Base-by-base conservation (phyloP, 1,284 basidiomycete species). In the Cystobasidiaceae sp. region DNA sequence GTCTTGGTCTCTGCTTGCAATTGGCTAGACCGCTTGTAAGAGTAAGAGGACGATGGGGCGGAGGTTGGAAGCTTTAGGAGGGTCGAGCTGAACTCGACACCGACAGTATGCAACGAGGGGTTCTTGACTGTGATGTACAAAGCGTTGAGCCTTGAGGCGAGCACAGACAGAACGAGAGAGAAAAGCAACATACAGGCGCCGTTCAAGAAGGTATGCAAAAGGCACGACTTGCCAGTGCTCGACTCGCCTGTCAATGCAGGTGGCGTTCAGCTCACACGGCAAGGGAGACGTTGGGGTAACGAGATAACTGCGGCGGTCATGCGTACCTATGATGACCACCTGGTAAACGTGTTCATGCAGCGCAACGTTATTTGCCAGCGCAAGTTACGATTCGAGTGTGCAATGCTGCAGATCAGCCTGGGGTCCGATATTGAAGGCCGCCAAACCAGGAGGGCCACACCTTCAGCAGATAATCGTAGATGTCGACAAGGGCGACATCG, bases 91-190 rank as follows among this genome's bases (percentile, higher is more conserved):
- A 75, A 74, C 51, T 74, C 72, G 52, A 74, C 72, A 23, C 73
- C 94, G 68, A 98, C 97, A 13, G 94, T 98, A 76, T 98, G 94
- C 77, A 93, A 88, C 0, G 93, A 93, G 74, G 94, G 88, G 72
- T 93, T 89, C 79, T 94, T 96, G 83, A 94, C 93, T 96, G 76
- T 7, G 44, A 1, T 30, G 17, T 17, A n/a, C 57, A 13, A 34
- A 23, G 23, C 39, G 37, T 27, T 34, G 11, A n/a, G 5, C 11
- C 15, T 44, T 23, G 41, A 32, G 17, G 15, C 50, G 6, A 25
- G 39, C 34, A 32, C 15, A 9, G 30, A 25, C 21, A 52, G 51
- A 21, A 48, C 48, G 23, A 19, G 23, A 27, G 30, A 9, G 17
- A 4, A 28, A 17, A n/a, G 23, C 13, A 33, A 32, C 48, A 90